Percentiles rank a stretch among this genome's conserved stretches.
phyloP scores from a whole-genome alignment of 2,329 filamentous ascomycete genomes.

The Xylogone sp. region DNA sequence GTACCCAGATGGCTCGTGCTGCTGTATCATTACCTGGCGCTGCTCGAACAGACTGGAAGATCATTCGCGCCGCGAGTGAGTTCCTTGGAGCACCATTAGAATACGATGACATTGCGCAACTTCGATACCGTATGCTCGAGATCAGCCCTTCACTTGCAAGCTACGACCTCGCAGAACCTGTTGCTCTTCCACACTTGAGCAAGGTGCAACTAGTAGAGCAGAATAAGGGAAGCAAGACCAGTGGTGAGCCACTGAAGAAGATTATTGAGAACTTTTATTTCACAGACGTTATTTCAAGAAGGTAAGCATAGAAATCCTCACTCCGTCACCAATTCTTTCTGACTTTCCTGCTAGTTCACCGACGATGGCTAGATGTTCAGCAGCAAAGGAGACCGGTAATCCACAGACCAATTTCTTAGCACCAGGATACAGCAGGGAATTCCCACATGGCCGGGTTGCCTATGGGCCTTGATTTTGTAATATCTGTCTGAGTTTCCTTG shows the following conservation, averaged over 20 bases:
- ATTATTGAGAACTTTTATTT: constrained; percentile 97
- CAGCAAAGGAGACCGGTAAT: constrained; percentile 80
- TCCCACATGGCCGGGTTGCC: constrained; percentile 26
- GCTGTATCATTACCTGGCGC: constrained; percentile 87
- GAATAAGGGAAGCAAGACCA: constrained; percentile 82
- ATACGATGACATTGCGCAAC: constrained; percentile 86
- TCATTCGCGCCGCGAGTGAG: constrained; percentile 87
- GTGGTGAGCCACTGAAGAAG: constrained; percentile 72
- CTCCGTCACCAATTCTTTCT: too few species aligned
- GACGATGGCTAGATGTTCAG: constrained; percentile 97
- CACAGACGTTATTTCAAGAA: constrained; percentile 94
- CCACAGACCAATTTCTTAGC: constrained; percentile 78
- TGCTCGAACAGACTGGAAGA: constrained; percentile 97
- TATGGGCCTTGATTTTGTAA: constrained; percentile 27
- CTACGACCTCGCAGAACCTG: constrained; percentile 88
- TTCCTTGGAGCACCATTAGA: constrained; percentile 83
- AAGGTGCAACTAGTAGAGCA: constrained; percentile 95
- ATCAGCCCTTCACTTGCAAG: constrained; percentile 85
- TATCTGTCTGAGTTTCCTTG: constrained; percentile 17
- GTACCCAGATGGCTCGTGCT: constrained; percentile 88
- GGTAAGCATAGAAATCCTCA: constrained; percentile 55
- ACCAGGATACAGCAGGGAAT: constrained; percentile 46
- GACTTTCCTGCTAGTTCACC: constrained; percentile 62
- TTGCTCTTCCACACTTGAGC: constrained; percentile 69
- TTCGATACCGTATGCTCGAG: constrained; percentile 92